These are phyloP conservation scores for Fomes fomentarius DNA, from an alignment of 1,284 basidiomycete genomes.

Conservation along the genomic window DNA sequence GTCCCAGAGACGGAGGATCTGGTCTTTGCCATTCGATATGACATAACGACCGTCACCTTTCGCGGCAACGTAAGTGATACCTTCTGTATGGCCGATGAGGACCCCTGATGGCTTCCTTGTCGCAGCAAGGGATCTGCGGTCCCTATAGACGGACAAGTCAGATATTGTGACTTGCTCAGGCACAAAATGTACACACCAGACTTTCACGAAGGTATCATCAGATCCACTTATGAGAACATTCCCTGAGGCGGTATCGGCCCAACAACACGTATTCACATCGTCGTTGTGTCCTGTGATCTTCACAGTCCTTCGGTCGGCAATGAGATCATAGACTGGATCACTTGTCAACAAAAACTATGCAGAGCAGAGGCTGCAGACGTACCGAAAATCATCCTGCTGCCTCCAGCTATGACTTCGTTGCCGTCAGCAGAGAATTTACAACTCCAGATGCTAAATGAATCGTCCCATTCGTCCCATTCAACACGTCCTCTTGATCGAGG, in stretches of 20 bases:
- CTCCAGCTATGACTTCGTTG: constrained; percentile 85
- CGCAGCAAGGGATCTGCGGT: constrained; percentile 84
- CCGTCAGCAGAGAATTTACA: constrained; percentile 97
- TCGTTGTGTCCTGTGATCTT: constrained; percentile 85
- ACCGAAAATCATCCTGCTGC: constrained; percentile 81
- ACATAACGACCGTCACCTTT: constrained; percentile 95
- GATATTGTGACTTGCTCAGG: neutral
- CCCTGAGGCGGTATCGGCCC: constrained; percentile 90
- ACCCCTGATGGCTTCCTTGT: constrained; percentile 89
- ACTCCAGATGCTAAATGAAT: constrained; percentile 83
- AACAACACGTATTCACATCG: constrained; percentile 96
- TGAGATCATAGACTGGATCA: constrained; percentile 83
- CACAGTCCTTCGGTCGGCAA: constrained; percentile 78
- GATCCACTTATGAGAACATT: constrained; percentile 94
- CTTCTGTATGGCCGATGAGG: constrained; percentile 94
- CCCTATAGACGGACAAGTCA: constrained; percentile 53
- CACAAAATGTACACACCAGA: constrained; percentile 67
- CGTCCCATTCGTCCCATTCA: constrained; percentile 34
- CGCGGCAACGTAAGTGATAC: constrained; percentile 87
- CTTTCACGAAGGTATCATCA: constrained; percentile 93
- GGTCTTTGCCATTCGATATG: constrained; percentile 98
- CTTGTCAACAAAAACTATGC: neutral
- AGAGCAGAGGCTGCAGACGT: constrained; percentile 22
- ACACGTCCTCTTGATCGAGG: constrained; percentile 34
- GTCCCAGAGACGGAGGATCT: constrained; percentile 92